Base-by-base conservation (phyloP, 805 yeast species). In the Metschnikowia koreensis region DNA sequence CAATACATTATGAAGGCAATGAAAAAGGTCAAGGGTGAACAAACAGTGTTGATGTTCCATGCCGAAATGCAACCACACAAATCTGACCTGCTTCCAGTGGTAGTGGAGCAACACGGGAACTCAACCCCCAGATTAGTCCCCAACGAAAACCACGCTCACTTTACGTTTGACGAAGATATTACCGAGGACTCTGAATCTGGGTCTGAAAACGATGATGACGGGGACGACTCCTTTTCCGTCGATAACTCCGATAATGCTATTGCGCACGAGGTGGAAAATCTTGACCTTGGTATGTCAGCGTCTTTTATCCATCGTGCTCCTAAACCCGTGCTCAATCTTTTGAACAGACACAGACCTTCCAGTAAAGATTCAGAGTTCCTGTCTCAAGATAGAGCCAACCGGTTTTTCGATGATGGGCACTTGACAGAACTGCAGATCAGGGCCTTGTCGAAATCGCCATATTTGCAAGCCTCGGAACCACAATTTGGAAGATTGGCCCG, bases 31-130 rank as follows among this genome's bases (percentile, higher is more conserved):
- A 74, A 84, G 48, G 86, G 81, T 5, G 68, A 81, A 41, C 77
- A 81, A 33, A 89, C 97, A 0, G 67, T 90, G 64, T 72, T 91
- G 57, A 84, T 93, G 89, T 92, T 93, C 74, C 98, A 92, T 64
- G 97, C 97, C 1, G 98, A 92, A 67, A 82, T 89, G 86, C 89
- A 84, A 63, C 83, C 58, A 6, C 62, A 60, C 46, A 54, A 46
- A 17, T 41, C 50, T 16, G 59, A 64, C 48, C 61, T 56, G 45
- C 61, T 56, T 17, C 65, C 65, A 9, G 57, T 65, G 37, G 34
- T 57, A 38, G 67, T 65, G n/a, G 64, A 65, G 44, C 60, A 60
- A 26, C 39, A 50, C 26, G 66, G 59, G 12, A 54, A 62, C 48
- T 41, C 51, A 13, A 61, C 69, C 11, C 71, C 71, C 10, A 57